Evolutionary conservation across 257 asterid species (phyloP), one percentile per base, ranked within the genome.

Genomic region (Nicotiana otophora): DNA sequence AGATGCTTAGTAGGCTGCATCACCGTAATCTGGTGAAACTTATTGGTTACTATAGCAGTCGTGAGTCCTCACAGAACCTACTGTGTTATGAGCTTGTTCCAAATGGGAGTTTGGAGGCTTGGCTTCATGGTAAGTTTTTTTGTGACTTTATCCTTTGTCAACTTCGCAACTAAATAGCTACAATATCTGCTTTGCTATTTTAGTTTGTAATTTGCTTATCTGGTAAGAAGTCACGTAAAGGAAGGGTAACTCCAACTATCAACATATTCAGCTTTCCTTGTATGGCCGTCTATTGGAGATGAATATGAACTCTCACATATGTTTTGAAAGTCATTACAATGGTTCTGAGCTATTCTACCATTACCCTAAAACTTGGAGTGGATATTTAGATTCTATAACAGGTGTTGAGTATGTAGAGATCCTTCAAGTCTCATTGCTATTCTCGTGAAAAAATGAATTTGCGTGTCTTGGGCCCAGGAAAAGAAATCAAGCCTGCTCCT

Each of bases 71-170:
- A 6, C 97, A 92, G 82, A 94, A 94, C 89, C 91, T 94, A 60
- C 98, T 96, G 46, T 96, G 99, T 85, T 96, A 96, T 80, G 98
- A 96, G 92, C 98, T 96, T 66, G 98, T 94, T 84, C 95, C 98
- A 16, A 96, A 96, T 90, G 98, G 99, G 80, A 94, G 94, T 90
- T 86, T 96, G 89, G 98, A 96, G 86, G 90, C 94, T 19, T 96
- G 99, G 99, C 97, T 96, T 61, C 99, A 96, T 75, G 99, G 99
- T 92, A 93, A 88, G 78, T 66, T 66, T 53, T 65, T 53, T 15
- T 12, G 55, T 31, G 36, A 46, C 55, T 33, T 80, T 3, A 48
- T 74, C 39, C 61, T 48, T 26, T 23, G 79, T 48, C 78, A 23
- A 46, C 61, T 46, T 72, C 0, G 26, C 15, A 75, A 26, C 61